Conservation (phyloP, 129 eudicot species). For the Ambrosia trifida region DNA sequence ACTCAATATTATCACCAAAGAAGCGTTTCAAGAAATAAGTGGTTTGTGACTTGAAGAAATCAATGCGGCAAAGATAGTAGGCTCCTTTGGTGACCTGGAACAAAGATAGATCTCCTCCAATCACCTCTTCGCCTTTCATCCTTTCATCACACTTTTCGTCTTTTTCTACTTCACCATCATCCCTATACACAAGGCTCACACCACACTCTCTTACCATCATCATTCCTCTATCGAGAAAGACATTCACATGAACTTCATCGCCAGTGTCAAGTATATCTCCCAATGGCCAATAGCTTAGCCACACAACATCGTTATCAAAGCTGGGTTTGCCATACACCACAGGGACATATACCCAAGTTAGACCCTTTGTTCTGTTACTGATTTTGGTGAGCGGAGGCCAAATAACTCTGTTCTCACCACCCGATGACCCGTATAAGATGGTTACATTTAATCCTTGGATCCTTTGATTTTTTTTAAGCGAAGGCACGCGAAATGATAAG, state of each 20-base stretch:
- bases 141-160: not conserved
- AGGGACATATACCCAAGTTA: not conserved
- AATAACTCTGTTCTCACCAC: not conserved
- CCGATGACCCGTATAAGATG: not conserved
- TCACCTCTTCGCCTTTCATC: not conserved
- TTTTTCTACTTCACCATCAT: conserved; percentile 7
- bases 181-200: conserved; percentile 19
- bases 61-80: conserved; percentile 19
- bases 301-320: conserved; percentile 13
- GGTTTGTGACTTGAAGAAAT: not conserved
- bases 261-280: not conserved
- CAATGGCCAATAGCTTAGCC: conserved; percentile 38
- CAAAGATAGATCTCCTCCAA: conserved; percentile 13
- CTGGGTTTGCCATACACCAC: not conserved
- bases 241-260: conserved; percentile 14
- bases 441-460: conserved; percentile 1
- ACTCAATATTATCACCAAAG: not conserved
- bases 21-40: not conserved
- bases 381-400: not conserved
- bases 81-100: conserved; percentile 1
- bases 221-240: not conserved
- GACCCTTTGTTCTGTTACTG: not conserved
- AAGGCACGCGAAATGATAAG: conserved; percentile 1
- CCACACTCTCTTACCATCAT: not conserved
- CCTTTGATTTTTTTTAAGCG: not conserved